These are phyloP conservation scores for Paratrimastix pyriformis DNA, from an alignment of 78 protist species.

Conservation along the genomic window DNA sequence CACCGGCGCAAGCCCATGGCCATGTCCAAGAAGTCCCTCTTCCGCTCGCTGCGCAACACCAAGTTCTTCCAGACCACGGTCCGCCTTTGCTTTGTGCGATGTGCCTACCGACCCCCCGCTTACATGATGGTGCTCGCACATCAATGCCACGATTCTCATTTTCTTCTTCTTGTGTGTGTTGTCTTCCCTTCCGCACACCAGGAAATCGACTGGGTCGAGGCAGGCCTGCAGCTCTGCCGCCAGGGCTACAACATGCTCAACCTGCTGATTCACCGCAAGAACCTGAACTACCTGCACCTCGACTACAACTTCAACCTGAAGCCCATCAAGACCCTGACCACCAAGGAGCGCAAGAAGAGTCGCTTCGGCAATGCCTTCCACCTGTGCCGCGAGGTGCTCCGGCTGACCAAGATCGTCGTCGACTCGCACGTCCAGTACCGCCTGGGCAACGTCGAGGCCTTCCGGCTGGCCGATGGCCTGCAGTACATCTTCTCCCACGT, in stretches of 20 bases:
- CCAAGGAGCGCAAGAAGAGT: conserved; percentile 98
- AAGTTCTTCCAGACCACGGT: conserved; percentile 73
- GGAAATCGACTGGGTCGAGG: conserved; percentile 99
- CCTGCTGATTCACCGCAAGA: conserved; percentile 95
- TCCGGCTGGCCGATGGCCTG: conserved; percentile 92
- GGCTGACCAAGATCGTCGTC: conserved; percentile 92
- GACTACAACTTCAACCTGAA: conserved; percentile 99
- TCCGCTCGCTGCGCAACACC: conserved; percentile 25
- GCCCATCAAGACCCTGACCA: conserved; percentile 98
- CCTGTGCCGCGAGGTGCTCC: conserved; percentile 91
- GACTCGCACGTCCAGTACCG: conserved; percentile 98
- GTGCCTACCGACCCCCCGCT: too few species aligned
- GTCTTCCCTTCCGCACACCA: conserved; percentile 93
- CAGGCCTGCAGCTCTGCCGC: conserved; percentile 97
- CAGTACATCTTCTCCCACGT: conserved; percentile 94
- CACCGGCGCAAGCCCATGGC: background rate
- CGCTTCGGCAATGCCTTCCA: conserved; percentile 99
- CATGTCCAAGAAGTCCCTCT: background rate
- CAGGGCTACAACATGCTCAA: conserved; percentile 99
- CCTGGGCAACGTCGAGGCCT: conserved; percentile 83
- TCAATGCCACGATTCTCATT: too few species aligned
- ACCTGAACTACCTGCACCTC: conserved; percentile 93
- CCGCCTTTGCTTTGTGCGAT: conserved; percentile 65
- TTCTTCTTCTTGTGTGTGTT: too few species aligned
- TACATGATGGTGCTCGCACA: too few species aligned